Conservation (phyloP, 768 basidiomycete genomes). For the Boletus sensibilis region DNA sequence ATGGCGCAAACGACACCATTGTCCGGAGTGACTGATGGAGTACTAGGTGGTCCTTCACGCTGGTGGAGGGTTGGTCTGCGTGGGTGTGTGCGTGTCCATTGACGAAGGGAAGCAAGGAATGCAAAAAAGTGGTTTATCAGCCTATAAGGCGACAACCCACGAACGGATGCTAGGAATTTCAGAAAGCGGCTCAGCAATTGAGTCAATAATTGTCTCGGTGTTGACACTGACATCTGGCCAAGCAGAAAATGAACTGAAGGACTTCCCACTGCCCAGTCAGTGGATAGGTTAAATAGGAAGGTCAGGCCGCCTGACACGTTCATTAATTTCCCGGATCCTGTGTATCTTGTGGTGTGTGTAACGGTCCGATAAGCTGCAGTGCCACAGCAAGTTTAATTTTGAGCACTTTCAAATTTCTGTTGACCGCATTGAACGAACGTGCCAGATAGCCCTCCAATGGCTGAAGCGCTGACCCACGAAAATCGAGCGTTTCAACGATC, state of each 20-base stretch:
- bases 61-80: background rate
- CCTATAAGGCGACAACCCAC: background rate
- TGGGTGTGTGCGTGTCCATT: background rate
- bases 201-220: background rate
- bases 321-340: background rate
- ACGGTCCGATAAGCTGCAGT: background rate
- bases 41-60: background rate
- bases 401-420: too few relatives aligned
- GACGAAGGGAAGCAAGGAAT: slow-evolving; percentile 5
- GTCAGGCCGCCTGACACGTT: background rate
- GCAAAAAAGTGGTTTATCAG: background rate
- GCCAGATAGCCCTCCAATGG: too few relatives aligned
- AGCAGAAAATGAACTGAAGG: background rate
- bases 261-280: background rate
- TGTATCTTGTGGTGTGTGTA: background rate
- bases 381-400: background rate
- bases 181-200: slow-evolving; percentile 2
- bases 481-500: background rate
- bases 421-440: background rate
- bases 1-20: slow-evolving; percentile 12
- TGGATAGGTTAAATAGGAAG: background rate
- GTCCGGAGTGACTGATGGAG: background rate
- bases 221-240: background rate
- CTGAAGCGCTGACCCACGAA: too few relatives aligned
- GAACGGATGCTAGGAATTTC: slow-evolving; percentile 1